Percentiles rank a stretch among this genome's conserved stretches.
These are phyloP conservation scores for Thraustochytrium striatum DNA, from an alignment of 352 stramenopile genomes.

Conservation along the genomic window DNA sequence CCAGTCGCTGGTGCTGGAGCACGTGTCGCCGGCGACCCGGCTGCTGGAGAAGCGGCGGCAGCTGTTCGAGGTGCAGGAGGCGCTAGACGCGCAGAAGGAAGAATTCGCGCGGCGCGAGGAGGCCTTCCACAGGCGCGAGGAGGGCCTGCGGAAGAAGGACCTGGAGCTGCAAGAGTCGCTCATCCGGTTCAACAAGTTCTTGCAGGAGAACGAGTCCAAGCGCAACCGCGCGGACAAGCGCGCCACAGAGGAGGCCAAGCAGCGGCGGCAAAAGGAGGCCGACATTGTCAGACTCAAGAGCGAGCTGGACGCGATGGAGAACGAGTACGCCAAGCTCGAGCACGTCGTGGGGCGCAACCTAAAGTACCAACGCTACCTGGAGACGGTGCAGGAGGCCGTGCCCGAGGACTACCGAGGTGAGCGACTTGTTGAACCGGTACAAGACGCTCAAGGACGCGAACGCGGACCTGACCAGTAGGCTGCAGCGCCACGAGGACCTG, in stretches of 20 bases:
- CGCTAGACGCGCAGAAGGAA: slow-evolving; percentile 85
- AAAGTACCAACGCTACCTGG: slow-evolving; percentile 78
- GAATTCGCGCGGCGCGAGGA: slow-evolving; percentile 81
- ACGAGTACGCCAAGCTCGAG: slow-evolving; percentile 65
- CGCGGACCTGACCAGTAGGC: slow-evolving; percentile 66
- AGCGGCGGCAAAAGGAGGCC: slow-evolving; percentile 76
- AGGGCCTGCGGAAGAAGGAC: slow-evolving; percentile 84
- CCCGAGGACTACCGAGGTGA: slow-evolving; percentile 85
- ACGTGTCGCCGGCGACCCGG: slow-evolving; percentile 83
- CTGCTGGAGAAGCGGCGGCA: slow-evolving; percentile 87
- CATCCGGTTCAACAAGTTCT: slow-evolving; percentile 90
- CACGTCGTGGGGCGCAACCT: slow-evolving; percentile 54
- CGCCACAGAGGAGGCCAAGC: slow-evolving; percentile 82
- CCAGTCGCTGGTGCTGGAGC: slow-evolving; percentile 82
- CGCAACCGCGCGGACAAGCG: slow-evolving; percentile 83
- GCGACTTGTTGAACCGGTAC: slow-evolving; percentile 82
- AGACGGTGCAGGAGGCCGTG: slow-evolving; percentile 77
- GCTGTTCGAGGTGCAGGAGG: slow-evolving; percentile 89
- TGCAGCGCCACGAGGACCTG: slow-evolving; percentile 73
- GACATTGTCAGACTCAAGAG: slow-evolving; percentile 59
- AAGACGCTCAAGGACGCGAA: slow-evolving; percentile 85
- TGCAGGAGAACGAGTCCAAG: slow-evolving; percentile 87
- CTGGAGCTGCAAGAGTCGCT: slow-evolving; percentile 87
- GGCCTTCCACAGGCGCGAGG: slow-evolving; percentile 83
- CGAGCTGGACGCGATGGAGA: slow-evolving; percentile 39